Base-by-base conservation (phyloP, 192 early-diverging fungal species). In the Lunasporangiospora selenospora region DNA sequence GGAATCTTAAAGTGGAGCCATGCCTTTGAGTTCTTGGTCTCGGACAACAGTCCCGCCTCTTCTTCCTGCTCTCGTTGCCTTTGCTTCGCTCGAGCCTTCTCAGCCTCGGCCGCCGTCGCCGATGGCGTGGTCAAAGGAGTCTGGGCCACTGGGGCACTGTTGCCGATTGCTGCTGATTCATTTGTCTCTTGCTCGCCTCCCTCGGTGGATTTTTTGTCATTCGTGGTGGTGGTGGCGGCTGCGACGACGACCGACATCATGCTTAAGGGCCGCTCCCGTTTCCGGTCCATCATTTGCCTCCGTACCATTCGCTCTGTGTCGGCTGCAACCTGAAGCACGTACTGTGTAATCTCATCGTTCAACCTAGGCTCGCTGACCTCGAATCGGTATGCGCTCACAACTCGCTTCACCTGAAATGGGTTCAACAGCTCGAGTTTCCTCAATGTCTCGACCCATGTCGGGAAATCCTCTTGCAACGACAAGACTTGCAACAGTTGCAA, bases 341-440 rank as follows among this genome's bases (percentile, higher is more conserved):
- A 95, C 50, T 86, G 83, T 50, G 84, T 84, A 13, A 97, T 83
- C 19, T 94, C 94, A 16, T 84, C 79, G 6, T 84, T 62, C 43
- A 97, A 73, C 5, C 82, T 58, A 12, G 80, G 61, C 60, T 98
- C 96, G 27, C 88, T 89, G 12, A 93, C 90, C 63, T 98, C 96
- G 70, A 95, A 98, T 16, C 88, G 81, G 67, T 98, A 98, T 38
- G 83, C 78, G 24, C 83, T 81, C 41, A 95, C 86, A 11, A 83
- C 86, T 4, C 88, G 81, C 44, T 88, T 85, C 29, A 93, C 81
- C 62, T 95, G 93, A 29, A 86, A 66, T 12, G 87, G 78, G 64
- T 92, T 92, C 30, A 93, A 82, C 16, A 80, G 48, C 46, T 87
- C 82, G 58, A 90, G 81, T 56, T 83, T 83, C 58, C 83, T 80